A percentile compares a stretch with the other conserved stretches of the same genome.
phyloP scores from a whole-genome alignment of 129 eudicot genomes.

The Escallonia rubra region DNA sequence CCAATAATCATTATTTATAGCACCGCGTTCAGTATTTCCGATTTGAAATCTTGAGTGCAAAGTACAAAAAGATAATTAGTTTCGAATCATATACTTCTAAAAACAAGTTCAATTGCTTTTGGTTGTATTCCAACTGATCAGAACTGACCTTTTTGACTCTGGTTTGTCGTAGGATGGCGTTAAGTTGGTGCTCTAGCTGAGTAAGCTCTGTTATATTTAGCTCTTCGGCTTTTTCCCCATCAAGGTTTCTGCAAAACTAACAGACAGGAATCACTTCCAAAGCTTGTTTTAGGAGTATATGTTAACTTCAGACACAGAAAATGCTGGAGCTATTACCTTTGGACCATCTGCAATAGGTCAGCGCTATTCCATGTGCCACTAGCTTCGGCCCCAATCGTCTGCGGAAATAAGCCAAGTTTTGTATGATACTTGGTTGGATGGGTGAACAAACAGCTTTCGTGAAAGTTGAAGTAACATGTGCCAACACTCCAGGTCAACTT shows the following conservation, averaged over 20 bases:
- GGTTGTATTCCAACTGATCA: neutral
- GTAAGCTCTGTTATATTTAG: conserved; percentile 7
- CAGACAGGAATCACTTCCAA: neutral
- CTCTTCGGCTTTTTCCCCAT: conserved; percentile 3
- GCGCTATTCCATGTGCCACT: neutral
- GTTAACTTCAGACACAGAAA: neutral
- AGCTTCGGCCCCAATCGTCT: neutral
- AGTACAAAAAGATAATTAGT: too few relatives aligned
- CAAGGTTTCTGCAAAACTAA: conserved; percentile 5
- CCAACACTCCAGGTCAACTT: too few relatives aligned
- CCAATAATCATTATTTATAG: too few relatives aligned
- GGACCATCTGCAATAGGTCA: conserved; percentile 2
- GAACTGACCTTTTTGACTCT: conserved; percentile 10
- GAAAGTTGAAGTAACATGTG: too few relatives aligned
- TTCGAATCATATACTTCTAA: neutral
- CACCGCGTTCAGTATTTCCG: too few relatives aligned
- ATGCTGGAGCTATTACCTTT: conserved; percentile 1
- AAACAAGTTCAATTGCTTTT: neutral
- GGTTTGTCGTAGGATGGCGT: conserved; percentile 8
- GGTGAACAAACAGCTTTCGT: too few relatives aligned
- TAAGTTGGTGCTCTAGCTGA: conserved; percentile 9
- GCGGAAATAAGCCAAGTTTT: neutral
- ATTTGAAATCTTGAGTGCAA: too few relatives aligned
- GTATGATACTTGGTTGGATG: neutral
- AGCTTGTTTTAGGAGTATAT: neutral